Percentiles rank a stretch among this genome's conserved stretches.
Conservation (phyloP, 2,329 filamentous ascomycete genomes). For the Phialophora verrucosa region DNA sequence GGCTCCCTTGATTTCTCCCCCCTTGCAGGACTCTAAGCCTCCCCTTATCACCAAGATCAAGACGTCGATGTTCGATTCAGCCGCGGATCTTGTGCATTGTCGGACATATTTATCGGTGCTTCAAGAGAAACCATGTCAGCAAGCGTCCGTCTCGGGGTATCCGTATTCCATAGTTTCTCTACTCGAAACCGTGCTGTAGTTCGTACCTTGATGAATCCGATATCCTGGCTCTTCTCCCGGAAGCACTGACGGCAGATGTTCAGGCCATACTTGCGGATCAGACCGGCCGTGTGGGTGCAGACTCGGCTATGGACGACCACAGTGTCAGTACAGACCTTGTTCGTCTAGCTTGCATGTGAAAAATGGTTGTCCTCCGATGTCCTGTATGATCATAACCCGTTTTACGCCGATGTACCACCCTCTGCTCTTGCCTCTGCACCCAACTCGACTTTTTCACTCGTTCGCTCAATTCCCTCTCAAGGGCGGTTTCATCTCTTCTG, state of each 20-base stretch:
- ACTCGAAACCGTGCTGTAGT: not conserved
- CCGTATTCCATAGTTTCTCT: not conserved
- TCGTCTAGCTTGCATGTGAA: not conserved
- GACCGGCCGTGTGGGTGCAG: conserved; percentile 95
- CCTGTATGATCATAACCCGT: not conserved
- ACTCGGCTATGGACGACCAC: conserved; percentile 64
- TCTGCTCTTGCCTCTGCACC: not conserved
- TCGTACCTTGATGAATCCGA: conserved; percentile 70
- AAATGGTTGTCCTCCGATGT: not conserved
- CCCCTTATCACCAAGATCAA: conserved; percentile 3
- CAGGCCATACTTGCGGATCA: conserved; percentile 99
- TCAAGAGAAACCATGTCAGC: not conserved
- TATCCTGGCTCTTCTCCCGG: conserved; percentile 70
- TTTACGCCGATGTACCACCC: not conserved
- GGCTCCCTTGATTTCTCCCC: not conserved
- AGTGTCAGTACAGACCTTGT: not conserved
- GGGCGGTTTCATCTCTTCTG: not conserved
- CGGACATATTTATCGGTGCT: conserved; percentile 30
- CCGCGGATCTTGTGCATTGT: not conserved
- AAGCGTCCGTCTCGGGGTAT: not conserved
- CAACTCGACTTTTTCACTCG: not conserved
- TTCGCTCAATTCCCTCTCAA: not conserved
- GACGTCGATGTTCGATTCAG: not conserved
- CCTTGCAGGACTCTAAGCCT: not conserved
- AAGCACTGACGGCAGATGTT: conserved; percentile 76